Evolutionary conservation across 2,329 filamentous ascomycete genomes (phyloP), one percentile per base, ranked within the genome.

Genomic region (Ophiosphaerella herpotricha): DNA sequence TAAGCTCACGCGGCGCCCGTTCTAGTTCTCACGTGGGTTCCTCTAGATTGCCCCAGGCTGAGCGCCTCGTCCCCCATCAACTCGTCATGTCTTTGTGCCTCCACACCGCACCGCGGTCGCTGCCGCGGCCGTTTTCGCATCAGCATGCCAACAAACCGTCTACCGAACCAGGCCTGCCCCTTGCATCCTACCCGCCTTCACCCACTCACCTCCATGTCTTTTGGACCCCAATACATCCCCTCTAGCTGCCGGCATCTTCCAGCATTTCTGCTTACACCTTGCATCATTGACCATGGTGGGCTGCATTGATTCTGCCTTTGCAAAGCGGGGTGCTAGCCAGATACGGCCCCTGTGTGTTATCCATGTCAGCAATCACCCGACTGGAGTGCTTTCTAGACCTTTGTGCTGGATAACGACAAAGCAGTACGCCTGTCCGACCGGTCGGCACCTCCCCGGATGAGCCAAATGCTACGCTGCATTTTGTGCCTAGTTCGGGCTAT

Each of bases 301-400:
- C 46, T 67, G 60, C 62, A 63, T 50, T 44, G 45, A 7, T 50
- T 52, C 53, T 63, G 45, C 44, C 52, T 41, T 29, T 7, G 7
- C 26, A 29, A 14, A 57, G 60, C 36, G 58, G 23, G n/a, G 12
- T 29, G 37, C 66, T 68, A 68, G 55, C 68, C 52, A 50, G 39
- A 61, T 63, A 47, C 59, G 57, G 54, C 52, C 32, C 42, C 32
- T 48, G 40, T 45, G 40, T 45, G 46, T 48, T 40, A 55, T 52
- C 57, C 50, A 55, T 67, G 67, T 63, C 57, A 66, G 64, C 65
- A 64, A 47, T 52, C 52, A 49, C 51, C 55, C 31, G 50, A 43
- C 46, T 46, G 43, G 38, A 50, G 52, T 41, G 37, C 45, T 63
- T 55, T 65, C 57, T 58, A 57, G 60, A 52, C 58, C 55, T 57